Evolutionary conservation across 2,329 filamentous ascomycete genomes (phyloP), one percentile per base, ranked within the genome.

Genomic region (Elsinoe perseae): DNA sequence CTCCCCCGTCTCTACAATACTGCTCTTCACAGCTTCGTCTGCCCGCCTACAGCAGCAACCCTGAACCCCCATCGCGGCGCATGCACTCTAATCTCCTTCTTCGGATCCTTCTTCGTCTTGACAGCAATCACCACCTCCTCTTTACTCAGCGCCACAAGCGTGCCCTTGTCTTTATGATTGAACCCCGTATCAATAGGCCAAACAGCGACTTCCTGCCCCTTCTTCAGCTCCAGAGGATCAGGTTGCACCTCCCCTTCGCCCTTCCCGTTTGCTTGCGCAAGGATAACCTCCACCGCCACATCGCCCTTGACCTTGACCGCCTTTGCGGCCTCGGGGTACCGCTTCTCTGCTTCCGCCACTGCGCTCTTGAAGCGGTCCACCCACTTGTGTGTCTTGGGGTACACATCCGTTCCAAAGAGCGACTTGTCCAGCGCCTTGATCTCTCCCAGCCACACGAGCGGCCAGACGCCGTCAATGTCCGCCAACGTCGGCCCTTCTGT

Each of bases 401-500:
- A 86, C 36, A 69, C 70, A 16, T 68, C 66, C 12, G 72, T 64
- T 2, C 78, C 78, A 60, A 88, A 76, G 5, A 75, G 63, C 18
- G 77, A 73, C 50, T 70, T 57, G 3, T 80, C 77, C 46, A 87
- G 73, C 12, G 79, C 78, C 3, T 77, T 77, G 10, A 77, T 77
- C 46, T 87, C 71, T 9, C 70, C 66, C 1, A 87, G 68, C 86
- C 86, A 89, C 67, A 84, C 78, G 61, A 89, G 77, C 0, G 79
- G 76, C 65, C 65, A 68, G 4, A 63, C 57, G n/a, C 62, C 64
- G 70, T 89, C 82, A 58, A 89, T 81, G 66, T 90, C 86, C 3
- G 80, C 83, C 60, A 87, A 67, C 1, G 73, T 76, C 1, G 82
- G 80, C 16, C 68, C 67, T 2, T 75, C 64, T 1, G 75, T 79